Conservation (phyloP, 1,284 basidiomycete genomes). For the Ganoderma leucocontextum region DNA sequence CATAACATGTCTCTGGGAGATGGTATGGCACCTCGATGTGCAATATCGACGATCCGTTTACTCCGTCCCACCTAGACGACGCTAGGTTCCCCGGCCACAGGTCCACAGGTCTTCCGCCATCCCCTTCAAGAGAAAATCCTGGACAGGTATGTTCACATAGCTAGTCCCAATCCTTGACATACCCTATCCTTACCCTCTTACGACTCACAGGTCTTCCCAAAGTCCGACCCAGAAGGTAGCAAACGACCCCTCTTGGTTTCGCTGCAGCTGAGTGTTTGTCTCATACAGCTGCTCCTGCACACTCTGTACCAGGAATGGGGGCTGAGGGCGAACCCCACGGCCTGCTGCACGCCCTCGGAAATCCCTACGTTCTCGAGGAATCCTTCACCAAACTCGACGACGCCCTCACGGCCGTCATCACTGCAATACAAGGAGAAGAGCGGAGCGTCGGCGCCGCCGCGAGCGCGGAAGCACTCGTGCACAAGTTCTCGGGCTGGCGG, state of each 20-base stretch:
- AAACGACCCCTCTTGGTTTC: not conserved
- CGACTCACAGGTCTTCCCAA: conserved; percentile 39
- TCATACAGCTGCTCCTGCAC: conserved; percentile 36
- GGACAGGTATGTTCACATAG: conserved; percentile 33
- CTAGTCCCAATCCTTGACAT: not conserved
- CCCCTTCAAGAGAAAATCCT: conserved; percentile 42
- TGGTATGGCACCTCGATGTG: not conserved
- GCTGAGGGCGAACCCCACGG: conserved; percentile 28
- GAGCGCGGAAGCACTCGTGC: conserved; percentile 31
- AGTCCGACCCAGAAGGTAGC: conserved; percentile 39
- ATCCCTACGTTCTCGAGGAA: conserved; percentile 37
- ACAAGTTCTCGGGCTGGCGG: conserved; percentile 38
- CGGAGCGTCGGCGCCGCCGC: conserved; percentile 33
- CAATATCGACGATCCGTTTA: not conserved
- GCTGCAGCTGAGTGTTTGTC: not conserved
- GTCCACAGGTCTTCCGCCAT: conserved; percentile 36
- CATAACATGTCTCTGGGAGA: not conserved
- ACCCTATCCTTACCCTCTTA: not conserved
- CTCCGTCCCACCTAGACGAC: conserved; percentile 29
- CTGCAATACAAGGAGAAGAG: conserved; percentile 34
- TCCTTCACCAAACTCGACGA: conserved; percentile 36
- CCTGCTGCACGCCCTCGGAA: conserved; percentile 29
- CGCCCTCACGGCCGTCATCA: conserved; percentile 36
- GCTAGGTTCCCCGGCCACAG: conserved; percentile 40
- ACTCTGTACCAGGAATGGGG: conserved; percentile 39